Percentiles rank a stretch among this genome's conserved stretches.
Evolutionary conservation across 805 yeast species (phyloP).

Genomic region (Saturnispora saitoi): DNA sequence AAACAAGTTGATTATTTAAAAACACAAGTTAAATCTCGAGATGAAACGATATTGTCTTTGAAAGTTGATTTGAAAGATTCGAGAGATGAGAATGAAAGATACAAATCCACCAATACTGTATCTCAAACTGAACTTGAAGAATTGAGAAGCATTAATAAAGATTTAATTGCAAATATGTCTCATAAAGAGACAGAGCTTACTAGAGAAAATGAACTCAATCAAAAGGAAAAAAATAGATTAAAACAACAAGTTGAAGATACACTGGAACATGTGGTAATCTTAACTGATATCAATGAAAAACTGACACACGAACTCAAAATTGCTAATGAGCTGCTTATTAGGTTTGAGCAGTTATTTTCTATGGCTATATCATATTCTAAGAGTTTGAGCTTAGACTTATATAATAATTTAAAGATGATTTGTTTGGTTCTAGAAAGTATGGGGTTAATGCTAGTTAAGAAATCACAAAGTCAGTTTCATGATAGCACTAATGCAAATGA

Average conservation of each 20-base stretch:
- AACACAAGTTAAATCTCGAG: background rate
- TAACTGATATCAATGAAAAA: constrained; percentile 32
- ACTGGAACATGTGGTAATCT: constrained; percentile 38
- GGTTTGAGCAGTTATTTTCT: constrained; percentile 18
- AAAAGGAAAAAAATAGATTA: constrained; percentile 42
- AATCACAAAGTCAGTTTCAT: background rate
- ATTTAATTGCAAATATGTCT: constrained; percentile 58
- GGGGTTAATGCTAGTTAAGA: constrained; percentile 57
- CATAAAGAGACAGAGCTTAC: constrained; percentile 52
- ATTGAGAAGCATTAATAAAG: constrained; percentile 40
- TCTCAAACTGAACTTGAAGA: constrained; percentile 6
- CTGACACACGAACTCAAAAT: constrained; percentile 21
- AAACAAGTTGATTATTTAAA: constrained; percentile 11
- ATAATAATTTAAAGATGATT: constrained; percentile 35
- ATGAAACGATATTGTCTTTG: background rate
- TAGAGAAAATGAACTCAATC: constrained; percentile 42
- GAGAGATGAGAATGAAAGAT: constrained; percentile 13
- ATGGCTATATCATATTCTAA: constrained; percentile 29
- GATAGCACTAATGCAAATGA: background rate
- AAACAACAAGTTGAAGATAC: constrained; percentile 38
- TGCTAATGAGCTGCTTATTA: constrained; percentile 20
- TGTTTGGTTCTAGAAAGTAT: constrained; percentile 62
- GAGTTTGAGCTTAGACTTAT: constrained; percentile 33
- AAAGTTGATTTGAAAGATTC: constrained; percentile 11
- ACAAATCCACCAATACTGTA: background rate